Evolutionary conservation across 2,329 filamentous ascomycete genomes (phyloP).

Genomic region (Neodidymelliopsis sp.): DNA sequence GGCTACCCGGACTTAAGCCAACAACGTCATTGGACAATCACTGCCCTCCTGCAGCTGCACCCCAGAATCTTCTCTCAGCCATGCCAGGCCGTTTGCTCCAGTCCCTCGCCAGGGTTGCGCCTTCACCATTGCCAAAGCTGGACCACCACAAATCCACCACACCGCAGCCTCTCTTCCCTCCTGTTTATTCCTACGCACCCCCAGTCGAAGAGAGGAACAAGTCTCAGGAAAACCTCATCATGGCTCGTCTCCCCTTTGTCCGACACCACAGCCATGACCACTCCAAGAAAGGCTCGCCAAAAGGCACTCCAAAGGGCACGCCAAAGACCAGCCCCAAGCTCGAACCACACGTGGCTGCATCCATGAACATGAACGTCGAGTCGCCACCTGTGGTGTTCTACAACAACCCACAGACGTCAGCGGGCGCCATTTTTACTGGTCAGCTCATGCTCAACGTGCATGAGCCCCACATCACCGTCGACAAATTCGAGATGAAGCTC

Average conservation of each 20-base stretch:
- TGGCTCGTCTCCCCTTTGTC: conserved; percentile 47
- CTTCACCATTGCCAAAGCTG: conserved; percentile 41
- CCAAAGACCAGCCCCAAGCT: conserved; percentile 45
- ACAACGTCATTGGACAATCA: conserved; percentile 31
- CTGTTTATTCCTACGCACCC: conserved; percentile 45
- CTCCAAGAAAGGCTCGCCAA: conserved; percentile 10
- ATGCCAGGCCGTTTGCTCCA: conserved; percentile 49
- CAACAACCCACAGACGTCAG: conserved; percentile 75
- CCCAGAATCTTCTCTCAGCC: conserved; percentile 38
- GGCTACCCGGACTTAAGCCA: conserved; percentile 22
- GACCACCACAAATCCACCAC: conserved; percentile 32
- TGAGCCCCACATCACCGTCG: conserved; percentile 69
- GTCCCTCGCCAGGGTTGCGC: conserved; percentile 42
- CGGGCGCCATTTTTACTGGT: conserved; percentile 84
- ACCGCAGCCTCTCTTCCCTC: conserved; percentile 39
- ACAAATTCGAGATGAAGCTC: conserved; percentile 76
- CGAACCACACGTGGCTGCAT: conserved; percentile 55
- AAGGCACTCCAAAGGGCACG: conserved; percentile 30
- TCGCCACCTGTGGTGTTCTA: conserved; percentile 88
- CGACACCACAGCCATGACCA: conserved; percentile 43
- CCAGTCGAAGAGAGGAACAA: conserved; percentile 37
- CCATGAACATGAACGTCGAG: conserved; percentile 73
- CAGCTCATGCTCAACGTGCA: conserved; percentile 77
- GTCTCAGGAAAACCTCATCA: conserved; percentile 47
- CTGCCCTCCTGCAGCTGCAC: conserved; percentile 29